Evolutionary conservation across 176 grass and related monocot genomes (phyloP).

Genomic region (Triticum urartu): DNA sequence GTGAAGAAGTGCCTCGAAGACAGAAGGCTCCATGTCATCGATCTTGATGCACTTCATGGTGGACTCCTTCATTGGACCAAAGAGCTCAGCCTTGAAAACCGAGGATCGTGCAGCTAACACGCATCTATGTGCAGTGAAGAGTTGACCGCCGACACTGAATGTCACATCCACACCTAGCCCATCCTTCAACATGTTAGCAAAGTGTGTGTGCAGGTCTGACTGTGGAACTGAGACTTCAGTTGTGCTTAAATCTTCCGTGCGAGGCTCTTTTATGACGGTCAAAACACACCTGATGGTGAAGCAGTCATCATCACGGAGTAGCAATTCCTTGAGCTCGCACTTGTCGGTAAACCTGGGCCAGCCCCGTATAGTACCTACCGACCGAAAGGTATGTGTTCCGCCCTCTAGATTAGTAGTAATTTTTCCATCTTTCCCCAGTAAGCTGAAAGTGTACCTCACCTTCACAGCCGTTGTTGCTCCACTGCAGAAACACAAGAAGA

Average conservation of each 20-base stretch:
- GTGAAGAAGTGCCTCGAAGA: neutral
- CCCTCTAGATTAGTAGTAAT: neutral
- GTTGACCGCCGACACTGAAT: neutral
- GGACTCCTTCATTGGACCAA: neutral
- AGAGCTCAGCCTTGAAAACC: neutral
- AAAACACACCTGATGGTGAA: neutral
- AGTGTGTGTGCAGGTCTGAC: neutral
- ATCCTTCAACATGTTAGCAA: neutral
- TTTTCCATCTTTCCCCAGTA: neutral
- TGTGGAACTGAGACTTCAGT: no score
- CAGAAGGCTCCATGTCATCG: neutral
- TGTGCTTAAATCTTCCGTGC: neutral
- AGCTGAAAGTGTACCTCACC: neutral
- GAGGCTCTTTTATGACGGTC: neutral
- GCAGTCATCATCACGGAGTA: neutral
- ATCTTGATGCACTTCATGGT: neutral
- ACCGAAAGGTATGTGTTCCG: neutral
- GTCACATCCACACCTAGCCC: neutral
- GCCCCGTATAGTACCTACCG: neutral
- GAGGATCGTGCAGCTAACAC: neutral
- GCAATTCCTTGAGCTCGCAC: neutral
- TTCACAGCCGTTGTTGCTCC: neutral
- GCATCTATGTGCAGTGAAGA: neutral
- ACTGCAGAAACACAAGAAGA: neutral
- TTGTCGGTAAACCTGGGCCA: neutral